Percentiles rank a stretch among this genome's conserved stretches.
phyloP scores from a whole-genome alignment of 2,329 filamentous ascomycete species.

The Cladorrhinum sp. region DNA sequence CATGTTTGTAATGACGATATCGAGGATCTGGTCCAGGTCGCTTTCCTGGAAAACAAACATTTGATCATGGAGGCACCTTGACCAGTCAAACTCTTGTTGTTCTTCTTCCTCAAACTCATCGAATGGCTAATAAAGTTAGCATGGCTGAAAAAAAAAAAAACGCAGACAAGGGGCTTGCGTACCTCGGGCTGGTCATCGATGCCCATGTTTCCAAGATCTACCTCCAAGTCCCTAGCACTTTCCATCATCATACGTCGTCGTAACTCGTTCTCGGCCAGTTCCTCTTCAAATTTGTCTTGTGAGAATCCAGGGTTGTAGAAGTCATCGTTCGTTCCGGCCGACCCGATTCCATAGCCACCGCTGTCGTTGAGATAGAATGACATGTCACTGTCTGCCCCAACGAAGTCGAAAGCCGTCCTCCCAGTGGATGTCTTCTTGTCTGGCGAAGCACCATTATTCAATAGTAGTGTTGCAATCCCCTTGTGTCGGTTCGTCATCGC shows the following conservation, averaged over 20 bases:
- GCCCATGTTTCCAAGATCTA: constrained; percentile 91
- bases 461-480: constrained; percentile 84
- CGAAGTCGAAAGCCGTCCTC: constrained; percentile 92
- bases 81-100: constrained; percentile 93
- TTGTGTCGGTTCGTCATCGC: constrained; percentile 99
- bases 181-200: constrained; percentile 95
- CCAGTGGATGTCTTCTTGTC: constrained; percentile 94
- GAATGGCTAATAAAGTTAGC: constrained; percentile 48
- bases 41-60: constrained; percentile 99
- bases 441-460: constrained; percentile 92
- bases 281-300: constrained; percentile 92
- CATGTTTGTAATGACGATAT: constrained; percentile 98
- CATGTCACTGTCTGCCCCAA: constrained; percentile 92
- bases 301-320: constrained; percentile 92
- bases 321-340: constrained; percentile 75
- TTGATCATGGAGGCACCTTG: constrained; percentile 88
- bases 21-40: constrained; percentile 85
- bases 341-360: constrained; percentile 82
- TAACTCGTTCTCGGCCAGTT: constrained; percentile 95
- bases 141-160: not conserved
- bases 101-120: constrained; percentile 89
- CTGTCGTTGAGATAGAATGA: constrained; percentile 89
- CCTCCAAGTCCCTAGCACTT: constrained; percentile 92
- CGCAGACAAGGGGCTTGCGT: constrained; percentile 5
- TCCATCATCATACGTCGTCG: constrained; percentile 99